These are phyloP conservation scores for Herpetomonas samuelpessoai DNA, from an alignment of 208 protist genomes.

Conservation along the genomic window DNA sequence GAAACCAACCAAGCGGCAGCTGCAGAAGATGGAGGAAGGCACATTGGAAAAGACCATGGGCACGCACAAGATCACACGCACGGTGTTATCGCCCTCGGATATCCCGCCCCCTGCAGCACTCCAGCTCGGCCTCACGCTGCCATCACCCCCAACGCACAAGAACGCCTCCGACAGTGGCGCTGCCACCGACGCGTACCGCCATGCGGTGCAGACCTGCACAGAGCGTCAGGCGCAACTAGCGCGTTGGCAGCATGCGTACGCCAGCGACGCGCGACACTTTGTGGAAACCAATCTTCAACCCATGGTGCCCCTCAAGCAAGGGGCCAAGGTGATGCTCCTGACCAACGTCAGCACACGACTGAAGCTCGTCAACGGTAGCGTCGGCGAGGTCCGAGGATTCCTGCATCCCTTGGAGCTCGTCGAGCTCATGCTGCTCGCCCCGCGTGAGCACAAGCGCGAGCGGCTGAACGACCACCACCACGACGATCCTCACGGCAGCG, in stretches of 20 bases:
- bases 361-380: conserved; percentile 73
- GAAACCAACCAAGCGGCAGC: too few relatives aligned
- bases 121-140: too few relatives aligned
- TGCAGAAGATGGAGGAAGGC: too few relatives aligned
- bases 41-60: too few relatives aligned
- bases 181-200: too few relatives aligned
- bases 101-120: neutral
- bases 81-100: too few relatives aligned
- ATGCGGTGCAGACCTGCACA: too few relatives aligned
- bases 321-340: conserved; percentile 66
- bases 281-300: conserved; percentile 44
- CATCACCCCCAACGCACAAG: too few relatives aligned
- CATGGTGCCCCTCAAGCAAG: conserved; percentile 56
- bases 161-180: neutral
- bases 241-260: neutral
- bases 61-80: neutral
- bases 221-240: neutral
- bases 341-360: conserved; percentile 58
- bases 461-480: neutral
- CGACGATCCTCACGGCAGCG: too few relatives aligned
- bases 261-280: conserved; percentile 18
- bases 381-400: conserved; percentile 73
- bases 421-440: conserved; percentile 37
- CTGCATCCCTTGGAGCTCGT: conserved; percentile 66
- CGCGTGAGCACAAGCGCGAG: conserved; percentile 12